Evolutionary conservation across 2,329 filamentous ascomycete genomes (phyloP), one percentile per base, ranked within the genome.

Genomic region (Pestalotiopsis sp.): DNA sequence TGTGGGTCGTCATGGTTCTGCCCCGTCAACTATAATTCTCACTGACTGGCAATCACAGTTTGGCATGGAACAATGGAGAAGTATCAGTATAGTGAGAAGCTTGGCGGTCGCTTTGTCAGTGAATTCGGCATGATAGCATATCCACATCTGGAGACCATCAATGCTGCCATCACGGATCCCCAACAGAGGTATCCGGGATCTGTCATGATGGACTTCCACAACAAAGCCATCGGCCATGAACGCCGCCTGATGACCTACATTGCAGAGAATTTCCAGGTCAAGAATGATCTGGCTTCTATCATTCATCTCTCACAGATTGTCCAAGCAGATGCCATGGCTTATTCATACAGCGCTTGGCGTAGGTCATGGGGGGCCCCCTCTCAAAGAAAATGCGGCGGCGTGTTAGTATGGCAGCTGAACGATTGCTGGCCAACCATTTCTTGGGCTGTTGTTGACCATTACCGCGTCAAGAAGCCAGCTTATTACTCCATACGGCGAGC

Each of bases 91-190:
- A 92, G 91, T 65, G 87, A 90, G 71, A 87, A 86, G 23, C 84
- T 95, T 2, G 87, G 89, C 17, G 92, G 92, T 14, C 88, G 93
- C 2, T 95, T 95, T 81, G 90, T 94, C 71, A 93, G 90, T 73
- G 93, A 95, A 75, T 95, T 95, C 73, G 93, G 93, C 69, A 94
- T 95, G 91, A 89, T 94, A 77, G 91, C 90, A 0, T 94, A 94
- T 76, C 94, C 94, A 0, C 88, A 92, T 76, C 85, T 94, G 71
- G 84, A 89, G 65, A 95, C 93, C 0, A 90, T 94, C 70, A 86
- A 89, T 59, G 81, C 85, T 41, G 94, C 90, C 77, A 86, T 94
- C 72, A 88, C 85, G 1, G 73, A 81, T 9, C 77, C 80, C 23
- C 78, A 81, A 57, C 86, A 91, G 68, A 84, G 89, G 41, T 82